phyloP scores from a whole-genome alignment of 495 filamentous ascomycete genomes.

The Cryomyces minteri region DNA sequence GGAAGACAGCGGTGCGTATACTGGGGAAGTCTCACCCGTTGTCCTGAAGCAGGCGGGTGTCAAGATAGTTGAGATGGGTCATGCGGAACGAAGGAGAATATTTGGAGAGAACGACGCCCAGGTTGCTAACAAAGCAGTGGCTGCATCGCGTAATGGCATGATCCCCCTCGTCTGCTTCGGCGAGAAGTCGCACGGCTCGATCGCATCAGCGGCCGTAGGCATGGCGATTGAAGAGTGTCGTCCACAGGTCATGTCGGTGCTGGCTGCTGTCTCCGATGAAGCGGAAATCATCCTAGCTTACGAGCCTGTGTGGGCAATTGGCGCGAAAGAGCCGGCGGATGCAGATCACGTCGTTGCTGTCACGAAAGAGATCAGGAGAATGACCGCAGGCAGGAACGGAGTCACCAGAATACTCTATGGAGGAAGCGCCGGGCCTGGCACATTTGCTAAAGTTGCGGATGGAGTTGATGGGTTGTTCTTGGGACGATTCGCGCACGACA shows the following conservation, averaged over 20 bases:
- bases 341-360: conserved; percentile 55
- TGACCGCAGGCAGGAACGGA: conserved; percentile 22
- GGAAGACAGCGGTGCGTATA: conserved; percentile 49
- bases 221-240: conserved; percentile 45
- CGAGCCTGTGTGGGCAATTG: conserved; percentile 84
- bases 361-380: conserved; percentile 36
- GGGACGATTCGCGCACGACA: conserved; percentile 64
- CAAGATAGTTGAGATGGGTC: conserved; percentile 55
- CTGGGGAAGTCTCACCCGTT: conserved; percentile 56
- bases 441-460: conserved; percentile 43
- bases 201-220: conserved; percentile 32
- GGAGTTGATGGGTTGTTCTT: conserved; percentile 71
- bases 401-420: conserved; percentile 55
- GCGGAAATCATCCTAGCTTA: conserved; percentile 68
- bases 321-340: conserved; percentile 48
- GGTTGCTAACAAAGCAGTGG: conserved; percentile 46
- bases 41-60: conserved; percentile 46
- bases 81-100: conserved; percentile 52
- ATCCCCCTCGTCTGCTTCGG: conserved; percentile 68
- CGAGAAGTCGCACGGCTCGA: conserved; percentile 31
- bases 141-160: conserved; percentile 46
- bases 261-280: conserved; percentile 35
- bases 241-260: conserved; percentile 39
- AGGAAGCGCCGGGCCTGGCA: conserved; percentile 60
- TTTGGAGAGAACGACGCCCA: conserved; percentile 53